phyloP scores from a whole-genome alignment of 768 basidiomycete species.

The Lepiota brunneoincarnata region DNA sequence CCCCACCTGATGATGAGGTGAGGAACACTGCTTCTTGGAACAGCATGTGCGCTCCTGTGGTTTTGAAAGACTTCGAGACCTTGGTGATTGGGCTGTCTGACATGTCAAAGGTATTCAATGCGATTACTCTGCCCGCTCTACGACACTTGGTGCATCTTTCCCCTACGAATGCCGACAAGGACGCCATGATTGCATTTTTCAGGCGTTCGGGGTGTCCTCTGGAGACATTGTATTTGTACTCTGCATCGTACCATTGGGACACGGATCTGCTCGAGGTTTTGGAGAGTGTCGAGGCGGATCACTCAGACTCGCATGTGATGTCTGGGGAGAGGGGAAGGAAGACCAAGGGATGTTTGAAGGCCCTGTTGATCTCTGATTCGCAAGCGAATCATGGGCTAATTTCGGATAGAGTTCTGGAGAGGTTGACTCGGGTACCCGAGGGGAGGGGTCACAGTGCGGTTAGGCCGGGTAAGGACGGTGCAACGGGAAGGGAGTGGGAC shows the following conservation, averaged over 20 bases:
- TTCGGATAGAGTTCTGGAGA: slow-evolving; percentile 3
- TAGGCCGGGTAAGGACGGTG: not conserved
- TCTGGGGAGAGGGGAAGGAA: not conserved
- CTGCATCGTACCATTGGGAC: not conserved
- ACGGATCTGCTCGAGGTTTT: slow-evolving; percentile 11
- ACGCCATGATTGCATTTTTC: slow-evolving; percentile 6
- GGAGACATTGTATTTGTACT: slow-evolving; percentile 13
- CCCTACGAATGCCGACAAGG: slow-evolving; percentile 1
- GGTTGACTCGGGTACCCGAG: slow-evolving; percentile 3
- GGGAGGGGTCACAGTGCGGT: not conserved
- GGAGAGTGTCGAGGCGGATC: slow-evolving; percentile 1
- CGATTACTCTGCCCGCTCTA: slow-evolving; percentile 3
- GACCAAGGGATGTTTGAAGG: not conserved
- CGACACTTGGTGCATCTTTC: slow-evolving; percentile 7
- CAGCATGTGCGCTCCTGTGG: not conserved
- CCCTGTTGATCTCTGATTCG: not conserved
- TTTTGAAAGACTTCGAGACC: not conserved
- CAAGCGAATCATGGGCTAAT: not conserved
- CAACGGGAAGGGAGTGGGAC: too few species aligned
- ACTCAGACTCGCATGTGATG: not conserved
- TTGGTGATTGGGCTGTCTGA: not conserved
- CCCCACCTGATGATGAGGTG: too few species aligned
- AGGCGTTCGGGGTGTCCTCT: slow-evolving; percentile 13
- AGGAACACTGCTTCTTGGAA: not conserved
- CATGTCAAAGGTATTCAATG: not conserved